Evolutionary conservation across 2,329 filamentous ascomycete species (phyloP).

Genomic region (Trichoderma cornu-damae): DNA sequence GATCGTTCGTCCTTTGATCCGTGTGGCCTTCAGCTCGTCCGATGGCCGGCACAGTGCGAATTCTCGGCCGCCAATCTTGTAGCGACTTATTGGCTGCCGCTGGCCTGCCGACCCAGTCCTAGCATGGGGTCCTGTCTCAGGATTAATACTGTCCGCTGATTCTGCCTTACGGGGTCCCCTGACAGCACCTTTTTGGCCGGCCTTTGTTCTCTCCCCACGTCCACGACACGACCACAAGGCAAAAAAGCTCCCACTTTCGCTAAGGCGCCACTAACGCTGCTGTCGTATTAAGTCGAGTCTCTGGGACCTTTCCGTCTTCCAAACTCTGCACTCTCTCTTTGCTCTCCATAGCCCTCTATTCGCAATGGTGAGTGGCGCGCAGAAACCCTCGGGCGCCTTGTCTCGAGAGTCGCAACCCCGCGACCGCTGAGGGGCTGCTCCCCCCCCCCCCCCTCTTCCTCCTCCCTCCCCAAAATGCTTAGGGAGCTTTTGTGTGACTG

Average conservation of each 20-base stretch:
- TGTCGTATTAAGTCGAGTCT: slow-evolving; percentile 5
- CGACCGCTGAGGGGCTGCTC: slow-evolving; percentile 28
- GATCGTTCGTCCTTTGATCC: background rate
- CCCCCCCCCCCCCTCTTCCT: too few relatives aligned
- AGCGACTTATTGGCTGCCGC: too few relatives aligned
- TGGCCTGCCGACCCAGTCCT: slow-evolving; percentile 12
- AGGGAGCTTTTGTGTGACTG: slow-evolving; percentile 22
- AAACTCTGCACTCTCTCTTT: slow-evolving; percentile 1
- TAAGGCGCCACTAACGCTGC: slow-evolving; percentile 18
- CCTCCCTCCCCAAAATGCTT: too few relatives aligned
- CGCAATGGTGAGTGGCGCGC: slow-evolving; percentile 29
- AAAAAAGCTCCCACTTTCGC: slow-evolving; percentile 22
- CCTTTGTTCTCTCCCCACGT: slow-evolving; percentile 18
- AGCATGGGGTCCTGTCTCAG: slow-evolving; percentile 14
- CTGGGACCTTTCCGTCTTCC: background rate
- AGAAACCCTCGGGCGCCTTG: background rate
- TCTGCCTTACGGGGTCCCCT: slow-evolving; percentile 20
- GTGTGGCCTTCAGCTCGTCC: slow-evolving; percentile 4
- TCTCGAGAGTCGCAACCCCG: slow-evolving; percentile 18
- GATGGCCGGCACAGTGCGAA: slow-evolving; percentile 1
- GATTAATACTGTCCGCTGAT: slow-evolving; percentile 15
- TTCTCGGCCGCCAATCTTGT: too few relatives aligned
- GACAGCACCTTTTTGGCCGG: slow-evolving; percentile 4
- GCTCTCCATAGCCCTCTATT: slow-evolving; percentile 22
- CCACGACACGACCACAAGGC: slow-evolving; percentile 17